Percentiles rank a stretch among this genome's conserved stretches.
phyloP scores from a whole-genome alignment of 768 basidiomycete species.

The Favolaschia claudopus region DNA sequence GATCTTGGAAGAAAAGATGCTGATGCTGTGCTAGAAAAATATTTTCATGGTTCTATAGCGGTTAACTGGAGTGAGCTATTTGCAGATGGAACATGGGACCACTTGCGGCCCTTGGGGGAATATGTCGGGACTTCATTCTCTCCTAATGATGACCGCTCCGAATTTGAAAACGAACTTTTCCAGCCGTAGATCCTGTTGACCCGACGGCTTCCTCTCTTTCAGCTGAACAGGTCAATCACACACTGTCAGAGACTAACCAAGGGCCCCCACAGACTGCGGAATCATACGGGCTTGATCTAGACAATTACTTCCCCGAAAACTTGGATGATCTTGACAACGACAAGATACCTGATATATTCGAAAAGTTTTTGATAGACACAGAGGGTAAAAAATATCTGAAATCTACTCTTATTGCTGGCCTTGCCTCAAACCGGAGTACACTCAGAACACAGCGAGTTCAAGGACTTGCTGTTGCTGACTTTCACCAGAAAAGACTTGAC shows the following conservation, averaged over 20 bases:
- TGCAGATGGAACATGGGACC: slow-evolving; percentile 5
- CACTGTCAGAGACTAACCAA: not conserved
- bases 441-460: slow-evolving; percentile 17
- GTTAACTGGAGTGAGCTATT: slow-evolving; percentile 6
- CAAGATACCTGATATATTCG: not conserved
- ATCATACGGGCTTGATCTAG: slow-evolving; percentile 14
- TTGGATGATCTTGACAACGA: slow-evolving; percentile 10
- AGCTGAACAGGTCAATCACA: not conserved
- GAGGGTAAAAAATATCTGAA: slow-evolving; percentile 15
- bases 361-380: not conserved
- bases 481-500: slow-evolving; percentile 6
- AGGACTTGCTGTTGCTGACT: slow-evolving; percentile 18
- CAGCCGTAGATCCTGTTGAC: not conserved
- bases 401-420: slow-evolving; percentile 10
- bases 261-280: slow-evolving; percentile 3
- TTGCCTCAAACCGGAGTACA: not conserved
- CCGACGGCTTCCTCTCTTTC: not conserved
- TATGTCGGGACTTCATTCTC: slow-evolving; percentile 19
- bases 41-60: not conserved
- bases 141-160: slow-evolving; percentile 1
- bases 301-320: slow-evolving; percentile 16
- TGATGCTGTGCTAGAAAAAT: not conserved
- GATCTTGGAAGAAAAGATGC: slow-evolving; percentile 10
- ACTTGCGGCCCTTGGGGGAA: slow-evolving; percentile 19
- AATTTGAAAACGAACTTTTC: not conserved